Evolutionary conservation across 345 rosid species (phyloP).

Genomic region (Cochlearia excelsa): DNA sequence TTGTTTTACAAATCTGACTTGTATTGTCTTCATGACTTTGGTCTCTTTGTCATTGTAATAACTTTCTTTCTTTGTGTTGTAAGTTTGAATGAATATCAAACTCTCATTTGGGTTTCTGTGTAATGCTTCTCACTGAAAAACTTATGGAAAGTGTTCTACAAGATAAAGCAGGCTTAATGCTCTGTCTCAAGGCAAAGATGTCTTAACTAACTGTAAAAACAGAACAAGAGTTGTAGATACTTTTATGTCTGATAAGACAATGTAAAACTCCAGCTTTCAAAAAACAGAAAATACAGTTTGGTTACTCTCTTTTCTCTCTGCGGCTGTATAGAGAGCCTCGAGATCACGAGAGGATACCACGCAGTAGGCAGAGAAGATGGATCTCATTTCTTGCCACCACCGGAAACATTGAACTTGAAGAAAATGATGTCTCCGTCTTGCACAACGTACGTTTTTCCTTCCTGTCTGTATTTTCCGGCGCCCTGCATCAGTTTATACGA

Average conservation of each 20-base stretch:
- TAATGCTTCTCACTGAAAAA: not conserved
- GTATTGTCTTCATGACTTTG: conserved; percentile 8
- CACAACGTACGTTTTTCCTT: conserved; percentile 90
- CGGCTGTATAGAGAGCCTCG: not conserved
- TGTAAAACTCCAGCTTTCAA: conserved; percentile 22
- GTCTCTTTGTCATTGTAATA: conserved; percentile 6
- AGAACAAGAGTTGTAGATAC: conserved; percentile 14
- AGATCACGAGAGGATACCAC: conserved; percentile 21
- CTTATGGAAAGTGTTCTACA: conserved; percentile 26
- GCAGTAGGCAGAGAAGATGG: conserved; percentile 12
- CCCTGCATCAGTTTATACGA: conserved; percentile 46
- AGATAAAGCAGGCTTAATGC: conserved; percentile 16
- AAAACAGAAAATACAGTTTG: conserved; percentile 22
- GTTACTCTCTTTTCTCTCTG: conserved; percentile 12
- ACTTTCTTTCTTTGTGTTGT: not conserved
- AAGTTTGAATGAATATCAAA: conserved; percentile 2
- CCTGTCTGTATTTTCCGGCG: conserved; percentile 89
- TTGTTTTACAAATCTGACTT: conserved; percentile 4
- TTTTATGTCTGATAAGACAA: conserved; percentile 7
- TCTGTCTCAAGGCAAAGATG: conserved; percentile 18
- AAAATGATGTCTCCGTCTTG: conserved; percentile 92
- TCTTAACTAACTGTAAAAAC: conserved; percentile 26
- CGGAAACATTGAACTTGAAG: conserved; percentile 96
- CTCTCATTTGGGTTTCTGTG: too few relatives aligned
- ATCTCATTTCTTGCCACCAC: conserved; percentile 94